phyloP scores from a whole-genome alignment of 2,329 filamentous ascomycete genomes.

The Claviceps digitariae region DNA sequence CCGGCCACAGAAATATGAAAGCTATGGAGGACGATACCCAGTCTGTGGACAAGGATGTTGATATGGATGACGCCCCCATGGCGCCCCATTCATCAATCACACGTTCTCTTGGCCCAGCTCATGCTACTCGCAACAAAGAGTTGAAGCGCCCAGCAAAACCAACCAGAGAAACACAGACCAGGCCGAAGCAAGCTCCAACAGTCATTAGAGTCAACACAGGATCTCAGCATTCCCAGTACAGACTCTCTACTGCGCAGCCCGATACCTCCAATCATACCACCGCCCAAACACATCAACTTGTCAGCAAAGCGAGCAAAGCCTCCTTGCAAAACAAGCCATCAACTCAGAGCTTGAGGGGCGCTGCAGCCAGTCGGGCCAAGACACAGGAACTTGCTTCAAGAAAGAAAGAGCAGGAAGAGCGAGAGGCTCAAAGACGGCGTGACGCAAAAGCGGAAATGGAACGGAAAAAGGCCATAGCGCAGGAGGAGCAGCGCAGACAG shows the following conservation, averaged over 20 bases:
- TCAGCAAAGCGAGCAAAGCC: slow-evolving; percentile 53
- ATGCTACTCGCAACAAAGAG: slow-evolving; percentile 36
- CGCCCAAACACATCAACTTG: slow-evolving; percentile 30
- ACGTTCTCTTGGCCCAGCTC: slow-evolving; percentile 33
- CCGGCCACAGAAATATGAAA: slow-evolving; percentile 39
- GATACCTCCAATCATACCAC: slow-evolving; percentile 22
- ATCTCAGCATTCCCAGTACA: slow-evolving; percentile 46
- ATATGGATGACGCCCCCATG: slow-evolving; percentile 43
- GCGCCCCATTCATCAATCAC: slow-evolving; percentile 48
- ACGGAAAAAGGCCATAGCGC: slow-evolving; percentile 53
- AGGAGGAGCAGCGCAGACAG: slow-evolving; percentile 50
- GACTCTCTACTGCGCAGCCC: slow-evolving; percentile 43
- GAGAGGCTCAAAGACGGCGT: slow-evolving; percentile 62
- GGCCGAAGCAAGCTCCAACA: slow-evolving; percentile 52
- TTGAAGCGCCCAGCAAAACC: slow-evolving; percentile 49
- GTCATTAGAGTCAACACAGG: slow-evolving; percentile 59
- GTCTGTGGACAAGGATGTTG: slow-evolving; percentile 29
- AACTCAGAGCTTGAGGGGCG: slow-evolving; percentile 44
- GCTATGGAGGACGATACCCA: slow-evolving; percentile 19
- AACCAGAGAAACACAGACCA: slow-evolving; percentile 42
- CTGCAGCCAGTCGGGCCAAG: slow-evolving; percentile 50
- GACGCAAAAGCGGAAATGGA: slow-evolving; percentile 74
- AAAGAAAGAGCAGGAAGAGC: slow-evolving; percentile 77
- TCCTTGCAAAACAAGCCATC: slow-evolving; percentile 47
- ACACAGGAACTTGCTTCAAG: slow-evolving; percentile 63